phyloP scores from a whole-genome alignment of 495 filamentous ascomycete genomes.

The Xylaria venustula region DNA sequence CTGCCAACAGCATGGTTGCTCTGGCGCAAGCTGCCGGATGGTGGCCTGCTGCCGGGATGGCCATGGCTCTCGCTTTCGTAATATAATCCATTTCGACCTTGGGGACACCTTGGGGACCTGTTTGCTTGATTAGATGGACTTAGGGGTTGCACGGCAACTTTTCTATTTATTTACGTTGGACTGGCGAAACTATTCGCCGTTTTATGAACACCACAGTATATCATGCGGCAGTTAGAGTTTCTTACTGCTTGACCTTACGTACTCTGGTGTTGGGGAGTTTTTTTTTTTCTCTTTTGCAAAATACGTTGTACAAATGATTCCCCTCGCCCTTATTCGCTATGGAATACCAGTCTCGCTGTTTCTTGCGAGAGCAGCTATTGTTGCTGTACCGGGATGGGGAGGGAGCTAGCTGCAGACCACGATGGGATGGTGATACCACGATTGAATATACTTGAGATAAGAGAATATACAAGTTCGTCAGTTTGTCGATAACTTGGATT shows the following conservation, averaged over 20 bases:
- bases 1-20: slow-evolving; percentile 31
- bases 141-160: background rate
- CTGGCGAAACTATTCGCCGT: too few relatives aligned
- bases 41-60: slow-evolving; percentile 57
- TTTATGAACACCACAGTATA: background rate
- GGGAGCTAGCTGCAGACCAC: too few relatives aligned
- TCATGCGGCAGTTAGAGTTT: background rate
- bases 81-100: background rate
- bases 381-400: background rate
- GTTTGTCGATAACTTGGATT: too few relatives aligned
- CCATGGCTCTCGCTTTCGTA: slow-evolving; percentile 42
- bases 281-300: background rate
- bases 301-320: background rate
- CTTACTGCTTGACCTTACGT: background rate
- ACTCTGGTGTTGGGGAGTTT: slow-evolving; percentile 6
- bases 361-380: background rate
- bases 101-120: too few relatives aligned
- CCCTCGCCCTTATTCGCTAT: background rate
- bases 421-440: background rate
- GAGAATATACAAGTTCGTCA: background rate
- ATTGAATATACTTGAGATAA: background rate
- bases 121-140: background rate
- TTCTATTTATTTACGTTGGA: background rate
- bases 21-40: slow-evolving; percentile 55
- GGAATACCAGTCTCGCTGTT: too few relatives aligned